Conservation (phyloP, 768 basidiomycete genomes). For the Xerocomellus chrysenteron region DNA sequence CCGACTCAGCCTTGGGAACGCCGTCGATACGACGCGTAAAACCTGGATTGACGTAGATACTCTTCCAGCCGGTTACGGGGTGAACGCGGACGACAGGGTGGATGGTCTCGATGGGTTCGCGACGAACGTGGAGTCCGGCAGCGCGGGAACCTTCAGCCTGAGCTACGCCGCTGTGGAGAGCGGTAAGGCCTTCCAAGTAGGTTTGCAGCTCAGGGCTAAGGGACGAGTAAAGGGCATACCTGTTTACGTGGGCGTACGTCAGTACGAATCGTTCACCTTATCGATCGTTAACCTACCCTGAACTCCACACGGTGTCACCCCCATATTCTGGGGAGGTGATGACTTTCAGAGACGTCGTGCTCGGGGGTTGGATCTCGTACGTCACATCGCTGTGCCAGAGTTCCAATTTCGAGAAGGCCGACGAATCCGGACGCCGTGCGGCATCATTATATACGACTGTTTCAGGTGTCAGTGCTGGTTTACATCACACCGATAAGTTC, state of each 20-base stretch:
- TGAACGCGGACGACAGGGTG: conserved; percentile 85
- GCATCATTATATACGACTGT: conserved; percentile 72
- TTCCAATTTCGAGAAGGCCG: conserved; percentile 69
- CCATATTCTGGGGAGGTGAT: conserved; percentile 69
- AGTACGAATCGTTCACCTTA: background rate
- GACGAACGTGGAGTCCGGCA: conserved; percentile 67
- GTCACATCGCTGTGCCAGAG: conserved; percentile 83
- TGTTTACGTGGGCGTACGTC: conserved; percentile 26
- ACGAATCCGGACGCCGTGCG: conserved; percentile 58
- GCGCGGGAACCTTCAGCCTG: conserved; percentile 76
- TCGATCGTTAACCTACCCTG: conserved; percentile 49
- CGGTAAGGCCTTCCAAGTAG: conserved; percentile 71
- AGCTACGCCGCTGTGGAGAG: conserved; percentile 73
- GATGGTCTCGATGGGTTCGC: conserved; percentile 64
- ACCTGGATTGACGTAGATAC: conserved; percentile 78
- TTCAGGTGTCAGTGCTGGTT: conserved; percentile 6
- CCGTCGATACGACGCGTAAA: conserved; percentile 80
- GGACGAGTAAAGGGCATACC: conserved; percentile 82
- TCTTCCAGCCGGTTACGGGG: conserved; percentile 84
- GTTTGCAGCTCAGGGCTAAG: conserved; percentile 72
- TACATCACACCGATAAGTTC: background rate
- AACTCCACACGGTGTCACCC: conserved; percentile 81
- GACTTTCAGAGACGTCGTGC: conserved; percentile 73
- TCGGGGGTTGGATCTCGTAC: conserved; percentile 82
- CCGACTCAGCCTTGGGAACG: conserved; percentile 80